phyloP scores from a whole-genome alignment of 345 rosid genomes.

The Eutrema yunnanense region DNA sequence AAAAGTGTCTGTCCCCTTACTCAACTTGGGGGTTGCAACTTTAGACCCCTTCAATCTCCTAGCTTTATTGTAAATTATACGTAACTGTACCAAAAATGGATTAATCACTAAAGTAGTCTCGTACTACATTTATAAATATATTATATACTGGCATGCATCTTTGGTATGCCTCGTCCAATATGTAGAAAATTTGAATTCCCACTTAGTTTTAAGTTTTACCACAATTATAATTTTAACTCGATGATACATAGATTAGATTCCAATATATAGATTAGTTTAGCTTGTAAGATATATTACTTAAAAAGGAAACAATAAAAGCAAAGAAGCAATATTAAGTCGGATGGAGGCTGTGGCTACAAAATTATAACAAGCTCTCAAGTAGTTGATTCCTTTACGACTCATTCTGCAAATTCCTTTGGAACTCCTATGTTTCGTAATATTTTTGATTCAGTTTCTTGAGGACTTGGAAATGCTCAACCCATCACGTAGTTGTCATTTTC shows the following conservation, averaged over 20 bases:
- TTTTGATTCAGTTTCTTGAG: background rate
- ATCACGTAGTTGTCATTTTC: background rate
- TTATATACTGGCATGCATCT: background rate
- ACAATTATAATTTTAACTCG: background rate
- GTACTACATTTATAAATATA: background rate
- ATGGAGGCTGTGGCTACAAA: background rate
- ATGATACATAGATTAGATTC: background rate
- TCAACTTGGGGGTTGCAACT: slow-evolving; percentile 20
- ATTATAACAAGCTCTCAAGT: slow-evolving; percentile 11
- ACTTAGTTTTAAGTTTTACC: background rate
- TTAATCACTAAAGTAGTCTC: background rate
- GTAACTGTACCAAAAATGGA: background rate
- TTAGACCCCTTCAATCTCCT: slow-evolving; percentile 12
- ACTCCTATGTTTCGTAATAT: background rate
- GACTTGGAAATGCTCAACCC: background rate
- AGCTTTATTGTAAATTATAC: background rate
- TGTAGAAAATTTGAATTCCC: background rate
- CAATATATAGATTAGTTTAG: background rate
- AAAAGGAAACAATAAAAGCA: background rate
- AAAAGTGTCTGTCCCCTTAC: slow-evolving; percentile 20
- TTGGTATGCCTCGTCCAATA: background rate
- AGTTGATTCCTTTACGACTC: slow-evolving; percentile 9
- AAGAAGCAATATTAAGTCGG: background rate
- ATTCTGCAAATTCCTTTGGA: background rate
- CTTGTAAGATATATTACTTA: background rate